A percentile compares a stretch with the other conserved stretches of the same genome.
Evolutionary conservation across 495 filamentous ascomycete genomes (phyloP).

Genomic region (Talaromyces stipitatus): DNA sequence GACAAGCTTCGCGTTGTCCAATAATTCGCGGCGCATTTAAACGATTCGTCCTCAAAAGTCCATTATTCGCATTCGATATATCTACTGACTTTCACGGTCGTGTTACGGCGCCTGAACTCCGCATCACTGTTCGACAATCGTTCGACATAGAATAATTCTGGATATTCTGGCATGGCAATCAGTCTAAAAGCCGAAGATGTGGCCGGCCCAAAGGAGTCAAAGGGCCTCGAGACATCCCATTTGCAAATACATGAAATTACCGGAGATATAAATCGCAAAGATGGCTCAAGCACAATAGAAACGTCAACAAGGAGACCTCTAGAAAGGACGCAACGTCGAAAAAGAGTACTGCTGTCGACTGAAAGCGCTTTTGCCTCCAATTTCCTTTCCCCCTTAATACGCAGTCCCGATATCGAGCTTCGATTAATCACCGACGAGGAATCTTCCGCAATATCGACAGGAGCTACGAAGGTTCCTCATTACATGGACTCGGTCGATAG

Average conservation of each 20-base stretch:
- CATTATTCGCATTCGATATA: neutral
- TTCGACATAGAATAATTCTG: neutral
- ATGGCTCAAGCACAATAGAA: neutral
- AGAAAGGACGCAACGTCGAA: constrained; percentile 17
- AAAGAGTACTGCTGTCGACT: constrained; percentile 35
- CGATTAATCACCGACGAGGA: constrained; percentile 43
- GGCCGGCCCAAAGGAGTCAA: neutral
- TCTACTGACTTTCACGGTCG: neutral
- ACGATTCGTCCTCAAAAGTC: neutral
- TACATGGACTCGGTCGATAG: constrained; percentile 42
- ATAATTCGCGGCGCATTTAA: no score
- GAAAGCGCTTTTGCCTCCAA: constrained; percentile 37
- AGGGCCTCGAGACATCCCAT: neutral
- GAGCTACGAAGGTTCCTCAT: constrained; percentile 37
- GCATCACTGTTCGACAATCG: neutral
- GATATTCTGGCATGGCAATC: constrained; percentile 3
- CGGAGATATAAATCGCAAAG: neutral
- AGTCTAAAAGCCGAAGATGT: neutral
- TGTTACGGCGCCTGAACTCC: neutral
- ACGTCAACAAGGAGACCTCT: neutral
- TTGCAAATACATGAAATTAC: neutral
- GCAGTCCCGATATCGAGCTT: constrained; percentile 34
- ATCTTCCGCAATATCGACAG: constrained; percentile 34
- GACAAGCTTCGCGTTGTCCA: no score
- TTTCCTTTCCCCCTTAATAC: constrained; percentile 31